A percentile compares a stretch with the other conserved stretches of the same genome.
phyloP scores from a whole-genome alignment of 2,329 filamentous ascomycete genomes.

The Neopestalotiopsis rosae region DNA sequence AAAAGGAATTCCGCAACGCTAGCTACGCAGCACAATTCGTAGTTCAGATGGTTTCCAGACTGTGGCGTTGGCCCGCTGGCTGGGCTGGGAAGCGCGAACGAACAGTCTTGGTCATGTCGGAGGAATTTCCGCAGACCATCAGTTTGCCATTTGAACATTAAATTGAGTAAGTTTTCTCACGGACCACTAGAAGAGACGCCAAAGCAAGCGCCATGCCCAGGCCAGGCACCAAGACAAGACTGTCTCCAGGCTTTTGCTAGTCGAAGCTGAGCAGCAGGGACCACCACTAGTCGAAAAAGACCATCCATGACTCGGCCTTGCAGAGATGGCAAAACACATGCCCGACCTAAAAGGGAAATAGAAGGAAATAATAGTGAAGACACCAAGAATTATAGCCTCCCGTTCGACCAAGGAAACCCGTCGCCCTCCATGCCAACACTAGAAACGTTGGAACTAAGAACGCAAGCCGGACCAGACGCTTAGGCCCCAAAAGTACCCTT shows the following conservation, averaged over 20 bases:
- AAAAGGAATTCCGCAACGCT: neutral
- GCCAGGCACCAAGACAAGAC: neutral
- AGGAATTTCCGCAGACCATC: neutral
- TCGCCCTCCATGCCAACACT: neutral
- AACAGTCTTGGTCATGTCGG: neutral
- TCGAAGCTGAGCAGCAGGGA: neutral
- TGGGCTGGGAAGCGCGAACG: neutral
- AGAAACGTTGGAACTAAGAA: neutral
- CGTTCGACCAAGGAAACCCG: neutral
- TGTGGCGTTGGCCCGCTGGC: neutral
- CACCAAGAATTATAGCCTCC: neutral
- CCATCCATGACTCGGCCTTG: neutral
- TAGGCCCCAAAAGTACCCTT: neutral
- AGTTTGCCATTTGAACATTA: neutral
- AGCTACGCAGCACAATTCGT: neutral
- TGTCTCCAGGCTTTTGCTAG: neutral
- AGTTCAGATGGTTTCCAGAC: neutral
- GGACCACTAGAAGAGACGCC: neutral
- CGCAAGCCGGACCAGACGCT: neutral
- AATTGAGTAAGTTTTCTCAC: neutral
- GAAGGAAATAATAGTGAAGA: neutral
- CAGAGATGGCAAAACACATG: neutral
- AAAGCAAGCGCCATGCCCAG: neutral
- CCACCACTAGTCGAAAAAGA: neutral
- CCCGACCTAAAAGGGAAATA: neutral